These are phyloP conservation scores for Setaria viridis DNA, from an alignment of 202 grass and related monocot genomes.

Conservation along the genomic window DNA sequence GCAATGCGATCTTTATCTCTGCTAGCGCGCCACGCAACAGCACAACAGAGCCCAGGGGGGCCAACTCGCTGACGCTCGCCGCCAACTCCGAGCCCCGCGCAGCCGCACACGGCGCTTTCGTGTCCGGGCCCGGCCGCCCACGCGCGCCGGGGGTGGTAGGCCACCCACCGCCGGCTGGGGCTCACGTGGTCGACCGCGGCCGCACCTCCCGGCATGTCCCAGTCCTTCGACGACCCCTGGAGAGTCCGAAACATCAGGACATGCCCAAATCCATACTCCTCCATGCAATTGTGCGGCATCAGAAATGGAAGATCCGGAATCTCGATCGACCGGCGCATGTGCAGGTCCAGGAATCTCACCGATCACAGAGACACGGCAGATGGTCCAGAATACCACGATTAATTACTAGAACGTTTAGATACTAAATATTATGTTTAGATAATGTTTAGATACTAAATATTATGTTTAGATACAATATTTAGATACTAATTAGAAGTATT, in stretches of 20 bases:
- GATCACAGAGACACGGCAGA: background rate
- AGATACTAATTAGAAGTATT: no score
- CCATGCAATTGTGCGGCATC: constrained; percentile 31
- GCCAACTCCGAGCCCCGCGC: constrained; percentile 40
- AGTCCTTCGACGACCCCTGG: background rate
- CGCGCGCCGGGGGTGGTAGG: constrained; percentile 15
- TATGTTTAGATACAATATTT: no score
- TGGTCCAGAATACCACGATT: constrained; percentile 11
- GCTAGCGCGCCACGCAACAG: background rate
- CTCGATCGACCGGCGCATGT: constrained; percentile 28
- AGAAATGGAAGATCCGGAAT: constrained; percentile 38
- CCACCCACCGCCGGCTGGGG: background rate
- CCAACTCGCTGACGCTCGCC: background rate
- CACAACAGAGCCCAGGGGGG: background rate
- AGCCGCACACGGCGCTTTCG: constrained; percentile 50
- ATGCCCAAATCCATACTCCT: constrained; percentile 14
- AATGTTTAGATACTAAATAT: no score
- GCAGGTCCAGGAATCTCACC: background rate
- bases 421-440: no score
- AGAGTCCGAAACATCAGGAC: background rate
- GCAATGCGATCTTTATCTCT: constrained; percentile 35
- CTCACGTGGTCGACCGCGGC: constrained; percentile 14
- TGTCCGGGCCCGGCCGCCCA: constrained; percentile 17
- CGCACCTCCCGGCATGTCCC: background rate
- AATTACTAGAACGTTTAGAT: no score